phyloP scores from a whole-genome alignment of 2,329 filamentous ascomycete species.

The Camillea tinctor region DNA sequence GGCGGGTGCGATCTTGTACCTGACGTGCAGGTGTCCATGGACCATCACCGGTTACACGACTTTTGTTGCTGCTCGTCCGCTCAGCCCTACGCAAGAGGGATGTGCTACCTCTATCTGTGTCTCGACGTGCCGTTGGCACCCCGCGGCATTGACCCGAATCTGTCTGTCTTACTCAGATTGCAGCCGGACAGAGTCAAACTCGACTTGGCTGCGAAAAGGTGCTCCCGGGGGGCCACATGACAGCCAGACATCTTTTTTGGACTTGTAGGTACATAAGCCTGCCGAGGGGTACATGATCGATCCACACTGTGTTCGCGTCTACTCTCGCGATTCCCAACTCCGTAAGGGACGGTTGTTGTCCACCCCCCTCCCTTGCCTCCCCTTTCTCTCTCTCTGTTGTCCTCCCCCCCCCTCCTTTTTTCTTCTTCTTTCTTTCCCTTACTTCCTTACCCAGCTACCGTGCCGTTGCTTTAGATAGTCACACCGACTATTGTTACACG shows the following conservation, averaged over 20 bases:
- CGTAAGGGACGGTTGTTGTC: not conserved
- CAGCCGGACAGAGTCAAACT: not conserved
- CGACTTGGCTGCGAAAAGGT: not conserved
- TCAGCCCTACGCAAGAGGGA: constrained; percentile 21
- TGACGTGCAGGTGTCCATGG: constrained; percentile 16
- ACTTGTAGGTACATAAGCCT: not conserved
- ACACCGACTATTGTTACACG: not conserved
- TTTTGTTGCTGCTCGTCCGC: constrained; percentile 13
- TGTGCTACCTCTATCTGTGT: constrained; percentile 11
- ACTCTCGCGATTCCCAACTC: not conserved
- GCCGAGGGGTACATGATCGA: not conserved
- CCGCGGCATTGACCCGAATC: constrained; percentile 10
- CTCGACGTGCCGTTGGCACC: constrained; percentile 8
- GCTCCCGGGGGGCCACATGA: constrained; percentile 2
- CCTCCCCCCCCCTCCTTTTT: no score
- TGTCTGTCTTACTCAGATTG: constrained; percentile 17
- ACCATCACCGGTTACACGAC: constrained; percentile 21
- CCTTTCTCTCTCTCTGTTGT: no score
- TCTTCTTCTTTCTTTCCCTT: not conserved
- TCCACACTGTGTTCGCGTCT: constrained; percentile 21
- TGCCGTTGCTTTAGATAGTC: not conserved
- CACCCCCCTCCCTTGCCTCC: no score
- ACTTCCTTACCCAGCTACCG: no score
- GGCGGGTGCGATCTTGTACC: constrained; percentile 4
- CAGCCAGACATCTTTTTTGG: constrained; percentile 5